Base-by-base conservation (phyloP, 2,329 filamentous ascomycete species). In the Trichoderma gracile region DNA sequence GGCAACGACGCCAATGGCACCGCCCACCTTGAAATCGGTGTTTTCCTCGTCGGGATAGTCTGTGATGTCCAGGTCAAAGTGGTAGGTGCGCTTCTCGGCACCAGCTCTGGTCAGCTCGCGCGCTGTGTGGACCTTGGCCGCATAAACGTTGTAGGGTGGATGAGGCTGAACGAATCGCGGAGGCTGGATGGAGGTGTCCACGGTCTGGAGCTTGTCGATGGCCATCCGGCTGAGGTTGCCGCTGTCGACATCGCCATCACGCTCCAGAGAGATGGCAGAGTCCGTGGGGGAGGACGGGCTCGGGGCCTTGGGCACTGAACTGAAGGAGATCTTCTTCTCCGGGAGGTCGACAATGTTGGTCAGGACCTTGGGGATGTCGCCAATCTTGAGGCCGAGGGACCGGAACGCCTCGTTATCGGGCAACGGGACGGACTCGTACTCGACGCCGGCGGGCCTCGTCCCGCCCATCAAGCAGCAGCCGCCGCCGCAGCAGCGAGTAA, bases 1-100 rank as follows among this genome's bases (percentile, higher is more conserved):
- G 0, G 94, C 93, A 74, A 91, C 92, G 65, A 99, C 86, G 45
- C 95, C 95, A 76, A 99, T 94, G 60, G 95, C 95, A 62, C 95
- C 95, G 65, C 95, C 95, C 19, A 99, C 95, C 74, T 94, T 93
- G 83, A 98, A 99, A 74, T 98, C 95, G 5, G 93, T 87, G 56
- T 85, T 83, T 61, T 91, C 90, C 78, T 96, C 92, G 21, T 87
- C 85, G 0, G 95, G 93, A 72, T 99, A 99, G 74, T 97, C 90
- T 55, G 94, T 97, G 56, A 99, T 90, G 72, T 99, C 95, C 50
- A 99, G 86, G 72, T 98, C 95, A 72, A 98, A 98, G 78, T 99
- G 95, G 76, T 94, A 97, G 0, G 95, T 99, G 66, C 94, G 86
- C 85, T 99, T 99, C 81, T 97, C 92, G 5, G 95, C 95, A 23